Conservation (phyloP, 1,139 yeast species). For the Saccharomycopsis phalli region DNA sequence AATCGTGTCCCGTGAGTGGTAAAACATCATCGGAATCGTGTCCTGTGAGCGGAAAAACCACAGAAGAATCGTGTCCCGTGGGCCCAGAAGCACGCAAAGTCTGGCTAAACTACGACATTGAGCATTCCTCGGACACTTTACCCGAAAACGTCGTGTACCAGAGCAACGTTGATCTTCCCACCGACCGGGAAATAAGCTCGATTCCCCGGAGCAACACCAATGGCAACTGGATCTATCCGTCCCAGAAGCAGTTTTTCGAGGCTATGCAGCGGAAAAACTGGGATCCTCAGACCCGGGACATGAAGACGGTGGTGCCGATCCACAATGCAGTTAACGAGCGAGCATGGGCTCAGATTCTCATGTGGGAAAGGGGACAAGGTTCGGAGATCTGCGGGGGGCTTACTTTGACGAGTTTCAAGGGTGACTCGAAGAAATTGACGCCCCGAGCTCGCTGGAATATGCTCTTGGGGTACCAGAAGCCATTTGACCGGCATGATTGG, state of each 20-base stretch:
- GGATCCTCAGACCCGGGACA: constrained; percentile 74
- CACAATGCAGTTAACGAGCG: constrained; percentile 91
- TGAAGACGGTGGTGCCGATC: constrained; percentile 87
- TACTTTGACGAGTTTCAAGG: constrained; percentile 76
- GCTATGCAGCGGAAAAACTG: constrained; percentile 91
- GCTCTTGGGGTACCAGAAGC: constrained; percentile 59
- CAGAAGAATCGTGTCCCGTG: constrained; percentile 56
- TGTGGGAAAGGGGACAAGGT: constrained; percentile 68
- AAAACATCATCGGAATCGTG: neutral
- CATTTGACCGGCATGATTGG: constrained; percentile 98
- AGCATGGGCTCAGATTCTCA: constrained; percentile 77
- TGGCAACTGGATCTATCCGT: constrained; percentile 86
- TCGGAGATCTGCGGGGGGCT: constrained; percentile 77
- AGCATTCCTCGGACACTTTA: constrained; percentile 35
- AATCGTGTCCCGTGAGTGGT: constrained; percentile 9
- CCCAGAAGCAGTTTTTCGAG: constrained; percentile 87
- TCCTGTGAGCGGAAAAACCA: constrained; percentile 21
- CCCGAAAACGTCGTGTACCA: constrained; percentile 27
- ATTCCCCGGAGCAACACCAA: constrained; percentile 64
- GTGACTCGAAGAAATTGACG: constrained; percentile 74
- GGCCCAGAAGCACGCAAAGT: constrained; percentile 50
- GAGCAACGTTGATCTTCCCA: constrained; percentile 39
- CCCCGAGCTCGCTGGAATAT: constrained; percentile 82
- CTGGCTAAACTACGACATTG: constrained; percentile 36
- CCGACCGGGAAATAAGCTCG: constrained; percentile 68